Evolutionary conservation across 768 basidiomycete genomes (phyloP).

Genomic region (Chiua virens): DNA sequence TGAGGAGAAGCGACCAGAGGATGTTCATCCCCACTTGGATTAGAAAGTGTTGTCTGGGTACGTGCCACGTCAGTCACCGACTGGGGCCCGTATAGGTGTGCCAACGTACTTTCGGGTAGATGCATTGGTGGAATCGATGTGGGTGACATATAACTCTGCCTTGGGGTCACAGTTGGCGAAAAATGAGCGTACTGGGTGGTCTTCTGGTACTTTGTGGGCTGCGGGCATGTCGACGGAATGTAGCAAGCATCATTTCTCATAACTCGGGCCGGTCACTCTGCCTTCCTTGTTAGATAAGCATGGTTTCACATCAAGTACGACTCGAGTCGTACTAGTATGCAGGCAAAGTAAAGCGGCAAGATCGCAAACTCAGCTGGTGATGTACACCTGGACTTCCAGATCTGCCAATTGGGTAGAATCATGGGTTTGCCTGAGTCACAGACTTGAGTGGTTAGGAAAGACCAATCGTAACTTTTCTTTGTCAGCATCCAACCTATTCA

Average conservation of each 20-base stretch:
- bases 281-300: slow-evolving; percentile 21
- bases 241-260: slow-evolving; percentile 3
- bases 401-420: no score
- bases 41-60: slow-evolving; percentile 26
- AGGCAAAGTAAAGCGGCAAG: no score
- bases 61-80: slow-evolving; percentile 9
- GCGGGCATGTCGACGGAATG: slow-evolving; percentile 23
- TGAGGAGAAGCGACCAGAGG: slow-evolving; percentile 23
- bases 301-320: no score
- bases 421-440: no score
- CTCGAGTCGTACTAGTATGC: no score
- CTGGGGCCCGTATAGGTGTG: not conserved
- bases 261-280: no score
- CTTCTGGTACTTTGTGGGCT: slow-evolving; percentile 23
- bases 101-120: slow-evolving; percentile 28
- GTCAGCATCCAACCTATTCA: no score
- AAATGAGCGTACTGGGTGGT: slow-evolving; percentile 26
- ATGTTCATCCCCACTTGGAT: slow-evolving; percentile 27
- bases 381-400: no score
- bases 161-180: slow-evolving; percentile 15
- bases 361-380: no score
- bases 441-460: no score
- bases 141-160: slow-evolving; percentile 31
- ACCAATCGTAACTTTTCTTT: no score
- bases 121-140: slow-evolving; percentile 21